Evolutionary conservation across 768 basidiomycete species (phyloP).

Genomic region (Leccinum disarticulatum): DNA sequence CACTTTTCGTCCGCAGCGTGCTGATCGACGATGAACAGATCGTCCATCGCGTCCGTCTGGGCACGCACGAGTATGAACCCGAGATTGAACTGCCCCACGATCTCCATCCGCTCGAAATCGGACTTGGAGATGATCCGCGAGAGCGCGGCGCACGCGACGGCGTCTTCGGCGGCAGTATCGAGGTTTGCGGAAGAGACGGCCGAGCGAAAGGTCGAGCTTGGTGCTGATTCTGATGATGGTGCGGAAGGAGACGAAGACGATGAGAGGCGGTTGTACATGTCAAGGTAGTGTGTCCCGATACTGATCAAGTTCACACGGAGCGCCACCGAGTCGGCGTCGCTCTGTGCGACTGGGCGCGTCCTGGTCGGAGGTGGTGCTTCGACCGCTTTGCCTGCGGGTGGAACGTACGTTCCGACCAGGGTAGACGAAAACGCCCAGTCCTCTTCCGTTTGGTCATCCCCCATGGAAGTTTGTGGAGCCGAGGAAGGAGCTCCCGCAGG

Average conservation of each 20-base stretch:
- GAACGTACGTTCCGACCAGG: slow-evolving; percentile 23
- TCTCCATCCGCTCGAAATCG: slow-evolving; percentile 82
- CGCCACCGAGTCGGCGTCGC: slow-evolving; percentile 12
- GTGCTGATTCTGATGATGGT: not conserved
- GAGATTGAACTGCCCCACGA: slow-evolving; percentile 93
- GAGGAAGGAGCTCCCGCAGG: not conserved
- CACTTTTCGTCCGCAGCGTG: slow-evolving; percentile 99
- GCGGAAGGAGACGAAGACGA: not conserved
- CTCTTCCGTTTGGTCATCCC: slow-evolving; percentile 11
- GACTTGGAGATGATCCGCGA: slow-evolving; percentile 82
- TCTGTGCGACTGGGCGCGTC: not conserved
- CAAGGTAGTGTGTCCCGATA: slow-evolving; percentile 23
- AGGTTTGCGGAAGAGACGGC: slow-evolving; percentile 31
- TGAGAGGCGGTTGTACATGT: slow-evolving; percentile 13
- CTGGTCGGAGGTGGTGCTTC: slow-evolving; percentile 1
- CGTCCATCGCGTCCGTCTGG: slow-evolving; percentile 52
- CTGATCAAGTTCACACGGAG: slow-evolving; percentile 21
- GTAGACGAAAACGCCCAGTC: slow-evolving; percentile 27
- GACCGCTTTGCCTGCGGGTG: slow-evolving; percentile 12
- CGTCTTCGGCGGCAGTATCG: slow-evolving; percentile 47
- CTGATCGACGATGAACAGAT: slow-evolving; percentile 95
- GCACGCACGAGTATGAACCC: slow-evolving; percentile 86
- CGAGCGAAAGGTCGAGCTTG: slow-evolving; percentile 19
- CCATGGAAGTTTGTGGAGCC: not conserved
- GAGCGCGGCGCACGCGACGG: slow-evolving; percentile 62